These are phyloP conservation scores for Coniella vitis DNA, from an alignment of 2,329 filamentous ascomycete genomes.

Conservation along the genomic window DNA sequence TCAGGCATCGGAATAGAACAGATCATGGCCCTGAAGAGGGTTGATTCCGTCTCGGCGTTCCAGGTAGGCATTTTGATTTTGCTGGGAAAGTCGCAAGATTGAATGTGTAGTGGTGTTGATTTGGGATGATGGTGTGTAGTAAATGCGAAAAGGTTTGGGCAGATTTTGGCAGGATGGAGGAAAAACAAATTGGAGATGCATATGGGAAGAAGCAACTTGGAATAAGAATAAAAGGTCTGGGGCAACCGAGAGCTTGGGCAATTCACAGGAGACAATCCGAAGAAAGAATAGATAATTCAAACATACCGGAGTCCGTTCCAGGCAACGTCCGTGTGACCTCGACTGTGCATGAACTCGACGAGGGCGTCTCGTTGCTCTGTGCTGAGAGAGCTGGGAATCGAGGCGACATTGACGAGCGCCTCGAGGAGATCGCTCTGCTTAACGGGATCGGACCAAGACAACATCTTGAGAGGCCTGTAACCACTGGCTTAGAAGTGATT, in stretches of 20 bases:
- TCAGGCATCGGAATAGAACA: neutral
- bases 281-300: neutral
- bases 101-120: neutral
- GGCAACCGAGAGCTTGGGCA: neutral
- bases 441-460: neutral
- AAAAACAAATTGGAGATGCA: neutral
- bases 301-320: slow-evolving; percentile 21
- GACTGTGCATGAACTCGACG: slow-evolving; percentile 18
- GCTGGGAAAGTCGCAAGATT: neutral
- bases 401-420: slow-evolving; percentile 16
- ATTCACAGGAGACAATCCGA: neutral
- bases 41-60: slow-evolving; percentile 22
- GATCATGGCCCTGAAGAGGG: slow-evolving; percentile 24
- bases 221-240: neutral
- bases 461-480: neutral
- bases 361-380: slow-evolving; percentile 14
- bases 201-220: neutral
- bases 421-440: slow-evolving; percentile 17
- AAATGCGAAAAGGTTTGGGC: neutral
- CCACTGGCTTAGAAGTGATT: neutral
- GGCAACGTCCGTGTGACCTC: slow-evolving; percentile 18
- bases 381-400: neutral
- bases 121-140: neutral
- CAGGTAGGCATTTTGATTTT: slow-evolving; percentile 23
- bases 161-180: too few relatives aligned